Conservation (phyloP, 805 yeast genomes). For the Diddensiella caesifluorescens region DNA sequence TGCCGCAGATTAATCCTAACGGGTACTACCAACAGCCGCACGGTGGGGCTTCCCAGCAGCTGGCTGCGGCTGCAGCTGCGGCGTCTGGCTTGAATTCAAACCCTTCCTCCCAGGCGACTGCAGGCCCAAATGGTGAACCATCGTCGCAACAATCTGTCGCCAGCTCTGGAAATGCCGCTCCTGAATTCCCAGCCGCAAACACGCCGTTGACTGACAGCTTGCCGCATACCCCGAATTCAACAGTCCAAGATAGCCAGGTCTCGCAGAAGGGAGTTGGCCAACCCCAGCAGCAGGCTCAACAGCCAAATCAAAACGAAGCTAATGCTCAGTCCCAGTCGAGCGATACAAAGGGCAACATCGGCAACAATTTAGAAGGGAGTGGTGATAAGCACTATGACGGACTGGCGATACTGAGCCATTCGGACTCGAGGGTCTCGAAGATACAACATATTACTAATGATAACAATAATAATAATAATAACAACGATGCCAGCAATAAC, state of each 20-base stretch:
- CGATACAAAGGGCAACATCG: too few species aligned
- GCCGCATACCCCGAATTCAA: slow-evolving; percentile 22
- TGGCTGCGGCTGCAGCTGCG: neutral
- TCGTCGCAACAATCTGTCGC: slow-evolving; percentile 13
- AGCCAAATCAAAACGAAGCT: slow-evolving; percentile 5
- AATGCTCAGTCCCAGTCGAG: neutral
- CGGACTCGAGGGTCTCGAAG: slow-evolving; percentile 6
- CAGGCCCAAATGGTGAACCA: slow-evolving; percentile 13
- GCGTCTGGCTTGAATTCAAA: slow-evolving; percentile 13
- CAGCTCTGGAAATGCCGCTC: slow-evolving; percentile 11
- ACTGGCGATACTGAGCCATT: slow-evolving; percentile 11
- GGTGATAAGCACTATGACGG: too few species aligned
- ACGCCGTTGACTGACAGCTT: slow-evolving; percentile 22
- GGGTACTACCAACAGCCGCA: slow-evolving; percentile 14
- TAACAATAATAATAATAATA: too few species aligned
- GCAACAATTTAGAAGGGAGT: too few species aligned
- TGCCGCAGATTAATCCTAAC: slow-evolving; percentile 17
- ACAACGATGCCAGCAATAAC: too few species aligned
- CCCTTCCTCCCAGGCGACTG: slow-evolving; percentile 13
- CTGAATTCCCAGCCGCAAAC: slow-evolving; percentile 16
- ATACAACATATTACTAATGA: too few species aligned
- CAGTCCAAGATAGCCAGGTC: slow-evolving; percentile 3
- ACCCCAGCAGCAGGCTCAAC: slow-evolving; percentile 13
- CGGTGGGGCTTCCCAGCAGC: slow-evolving; percentile 8
- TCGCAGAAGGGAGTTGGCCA: slow-evolving; percentile 1